Evolutionary conservation across 2,329 filamentous ascomycete genomes (phyloP), one percentile per base, ranked within the genome.

Genomic region (Paecilomyces sp.): DNA sequence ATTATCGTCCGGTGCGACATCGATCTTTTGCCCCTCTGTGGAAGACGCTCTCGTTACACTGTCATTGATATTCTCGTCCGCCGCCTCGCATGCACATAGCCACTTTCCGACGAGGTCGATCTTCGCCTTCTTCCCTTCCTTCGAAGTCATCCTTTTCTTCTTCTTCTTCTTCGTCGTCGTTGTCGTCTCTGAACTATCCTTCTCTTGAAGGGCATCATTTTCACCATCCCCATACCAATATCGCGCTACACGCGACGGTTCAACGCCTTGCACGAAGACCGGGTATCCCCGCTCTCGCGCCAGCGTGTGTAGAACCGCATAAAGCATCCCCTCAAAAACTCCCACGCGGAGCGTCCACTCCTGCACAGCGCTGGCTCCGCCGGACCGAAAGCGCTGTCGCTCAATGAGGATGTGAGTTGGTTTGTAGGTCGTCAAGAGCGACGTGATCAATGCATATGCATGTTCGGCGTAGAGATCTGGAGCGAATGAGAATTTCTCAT

Each of bases 301-400:
- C 55, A 90, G 68, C 0, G 86, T 83, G 56, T 82, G 79, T 41
- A 93, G 72, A 12, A 86, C 81, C 8, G 88, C 88, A 78, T 92
- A 89, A 0, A 95, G 75, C 86, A 94, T 94, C 3, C 86, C 85
- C 72, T 95, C 91, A 24, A 95, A 82, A 67, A 89, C 87, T 65
- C 93, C 93, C 8, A 95, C 90, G 1, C 90, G 81, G 50, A 94
- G 71, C 2, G 90, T 93, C 91, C 91, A 95, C 74, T 95, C 90
- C 61, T 87, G 84, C 1, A 95, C 85, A 0, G 85, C 82, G 0
- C 83, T 76, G 0, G 77, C 81, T 8, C 88, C 84, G n/a, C 80
- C 82, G 2, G 85, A 87, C 2, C 91, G 86, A 59, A 80, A 87
- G 11, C 85, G 79, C 64, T 88, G 85, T 1, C 83, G 79, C 67